Evolutionary conservation across 495 filamentous ascomycete species (phyloP), one percentile per base, ranked within the genome.

Genomic region (Friedmanniomyces endolithicus): DNA sequence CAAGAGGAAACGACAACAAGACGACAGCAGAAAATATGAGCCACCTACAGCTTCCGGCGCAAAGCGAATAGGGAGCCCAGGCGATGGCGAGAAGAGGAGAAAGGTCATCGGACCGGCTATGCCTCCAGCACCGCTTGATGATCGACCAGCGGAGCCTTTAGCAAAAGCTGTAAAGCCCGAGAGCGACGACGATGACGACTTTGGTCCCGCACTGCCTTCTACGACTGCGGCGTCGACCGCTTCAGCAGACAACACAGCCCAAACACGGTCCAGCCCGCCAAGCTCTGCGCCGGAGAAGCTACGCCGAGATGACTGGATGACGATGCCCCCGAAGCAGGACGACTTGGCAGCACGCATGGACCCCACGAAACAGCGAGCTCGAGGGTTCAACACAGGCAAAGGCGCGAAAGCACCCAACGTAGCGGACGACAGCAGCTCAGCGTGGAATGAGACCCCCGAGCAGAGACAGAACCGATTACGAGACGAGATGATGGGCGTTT

Each of bases 401-500:
- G 76, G 75, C 2, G 74, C 75, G 6, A 76, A 75, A 44, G 53
- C 40, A 44, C 60, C 70, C 0, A 65, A 64, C 2, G 64, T 73
- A 1, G 65, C 25, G 6, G 63, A 40, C 14, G 61, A 66, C 1
- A 74, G 83, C 52, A 77, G 72, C 60, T 76, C 81, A 9, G 76
- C 89, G 22, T 98, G 92, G 92, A 88, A 86, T 0, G 92, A 98
- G 64, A 94, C 87, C 6, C 87, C 90, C 0, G 87, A 90, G 61
- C 78, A 96, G 65, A 94, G 92, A 64, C 78, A 82, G 50, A 80
- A 83, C 64, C 74, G 92, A 17, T 68, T 98, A 4, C 81, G 81
- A 61, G 82, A 95, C 67, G 80, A 92, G 58, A 81, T 95, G n/a
- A 76, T 98, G 63, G 92, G 92, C 1, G 74, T 90, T 0, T 66